phyloP scores from a whole-genome alignment of 257 asterid genomes.

The Anisodus acutangulus region DNA sequence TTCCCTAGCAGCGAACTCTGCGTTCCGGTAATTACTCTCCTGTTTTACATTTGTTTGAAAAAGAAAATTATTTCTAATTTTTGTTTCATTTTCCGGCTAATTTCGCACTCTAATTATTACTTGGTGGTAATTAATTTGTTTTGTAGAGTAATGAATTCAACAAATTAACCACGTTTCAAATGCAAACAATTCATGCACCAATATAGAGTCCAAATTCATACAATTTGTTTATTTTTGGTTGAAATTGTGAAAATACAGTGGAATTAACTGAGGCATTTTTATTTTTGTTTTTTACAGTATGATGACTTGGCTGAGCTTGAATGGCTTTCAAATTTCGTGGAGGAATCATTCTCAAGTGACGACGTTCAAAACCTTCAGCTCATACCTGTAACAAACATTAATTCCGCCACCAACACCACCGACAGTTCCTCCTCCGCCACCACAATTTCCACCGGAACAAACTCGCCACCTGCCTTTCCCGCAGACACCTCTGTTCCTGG shows the following conservation, averaged over 20 bases:
- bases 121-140: not conserved
- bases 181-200: not conserved
- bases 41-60: not conserved
- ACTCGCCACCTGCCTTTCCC: conserved; percentile 59
- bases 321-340: conserved; percentile 98
- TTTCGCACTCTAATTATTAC: conserved; percentile 11
- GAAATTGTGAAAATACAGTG: not conserved
- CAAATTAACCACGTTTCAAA: not conserved
- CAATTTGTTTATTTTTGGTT: not conserved
- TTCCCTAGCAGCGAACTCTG: conserved; percentile 82
- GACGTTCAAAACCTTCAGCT: conserved; percentile 65
- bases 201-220: not conserved
- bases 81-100: not conserved
- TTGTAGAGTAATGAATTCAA: not conserved
- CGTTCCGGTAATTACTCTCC: conserved; percentile 69
- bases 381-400: conserved; percentile 46
- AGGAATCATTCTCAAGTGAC: conserved; percentile 91
- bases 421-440: conserved; percentile 63
- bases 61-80: not conserved
- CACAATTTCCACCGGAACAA: conserved; percentile 14
- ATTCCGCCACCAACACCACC: conserved; percentile 33
- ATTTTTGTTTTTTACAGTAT: conserved; percentile 50
- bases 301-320: conserved; percentile 96
- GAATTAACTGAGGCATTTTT: not conserved
- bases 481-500: conserved; percentile 83